Evolutionary conservation across 495 filamentous ascomycete genomes (phyloP), one percentile per base, ranked within the genome.

Genomic region (Cercophora samala): DNA sequence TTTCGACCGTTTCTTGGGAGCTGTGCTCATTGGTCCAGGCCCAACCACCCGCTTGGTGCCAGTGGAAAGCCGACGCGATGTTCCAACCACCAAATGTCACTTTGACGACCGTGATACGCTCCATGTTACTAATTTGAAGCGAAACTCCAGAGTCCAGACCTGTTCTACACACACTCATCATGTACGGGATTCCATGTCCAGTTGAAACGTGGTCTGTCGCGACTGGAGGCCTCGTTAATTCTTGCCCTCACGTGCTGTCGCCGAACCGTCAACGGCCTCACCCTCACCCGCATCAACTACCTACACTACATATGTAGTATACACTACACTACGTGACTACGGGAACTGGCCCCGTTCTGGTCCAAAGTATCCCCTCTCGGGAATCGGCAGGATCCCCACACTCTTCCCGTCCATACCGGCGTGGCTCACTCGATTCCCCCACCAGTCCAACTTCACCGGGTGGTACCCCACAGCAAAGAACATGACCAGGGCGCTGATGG

Each of bases 401-500:
- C 70, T 58, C 58, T 60, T 66, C 18, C 77, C 77, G 42, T 77
- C 77, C 18, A 77, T 54, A 2, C 77, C 75, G 5, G 74, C 71
- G 13, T 53, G 64, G 58, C 70, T 73, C 19, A 85, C 82, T 0
- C 65, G 78, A 22, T 84, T 87, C 1, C 88, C 88, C 87, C 87
- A 90, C 88, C 88, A 91, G 0, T 68, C 64, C 8, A 87, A 79
- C 68, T 82, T 80, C n/a, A 74, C 62, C 0, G 81, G 81, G 22
- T 80, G 73, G 54, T 84, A 86, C 21, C 80, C 78, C 6, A 91
- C 75, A 1, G 87, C 78, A 64, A 90, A 80, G 79, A 91, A 89
- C 66, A 90, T 88, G 32, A 90, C 62, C 58, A 91, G 82, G 0
- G 85, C 87, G 63, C 76, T 80, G 18, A 90, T 73, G 2, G 82